A percentile compares a stretch with the other conserved stretches of the same genome.
Evolutionary conservation across 1,284 basidiomycete species (phyloP).

Genomic region (Ustilago trichophora): DNA sequence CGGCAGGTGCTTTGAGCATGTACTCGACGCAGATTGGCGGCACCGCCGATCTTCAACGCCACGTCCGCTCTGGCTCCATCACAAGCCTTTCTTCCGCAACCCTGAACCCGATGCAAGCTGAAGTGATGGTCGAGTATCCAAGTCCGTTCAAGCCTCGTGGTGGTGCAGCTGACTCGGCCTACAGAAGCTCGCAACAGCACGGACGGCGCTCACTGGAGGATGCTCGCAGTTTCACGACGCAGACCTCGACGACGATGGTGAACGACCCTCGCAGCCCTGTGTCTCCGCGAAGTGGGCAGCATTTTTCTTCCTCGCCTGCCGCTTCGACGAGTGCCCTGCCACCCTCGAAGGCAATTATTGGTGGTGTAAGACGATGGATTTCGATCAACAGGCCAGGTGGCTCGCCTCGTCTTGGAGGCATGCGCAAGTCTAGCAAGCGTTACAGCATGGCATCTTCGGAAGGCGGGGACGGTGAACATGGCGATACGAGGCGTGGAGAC

Average conservation of each 20-base stretch:
- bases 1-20: conserved; percentile 28
- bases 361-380: conserved; percentile 58
- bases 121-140: conserved; percentile 30
- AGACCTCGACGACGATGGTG: conserved; percentile 18
- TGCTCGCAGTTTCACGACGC: conserved; percentile 17
- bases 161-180: conserved; percentile 9
- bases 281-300: conserved; percentile 14
- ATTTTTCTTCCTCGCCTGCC: conserved; percentile 6
- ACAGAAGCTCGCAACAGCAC: conserved; percentile 11
- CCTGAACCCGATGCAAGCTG: conserved; percentile 20
- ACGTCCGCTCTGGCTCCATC: conserved; percentile 28
- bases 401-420: conserved; percentile 10
- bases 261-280: conserved; percentile 23
- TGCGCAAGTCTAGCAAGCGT: conserved; percentile 19
- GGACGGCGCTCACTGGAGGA: conserved; percentile 22
- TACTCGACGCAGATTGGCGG: conserved; percentile 38
- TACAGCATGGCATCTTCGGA: conserved; percentile 30
- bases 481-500: conserved; percentile 5
- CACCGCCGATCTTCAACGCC: conserved; percentile 14
- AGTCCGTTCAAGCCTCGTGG: conserved; percentile 45
- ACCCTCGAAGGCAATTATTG: conserved; percentile 51
- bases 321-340: conserved; percentile 8
- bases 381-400: conserved; percentile 46
- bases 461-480: conserved; percentile 12
- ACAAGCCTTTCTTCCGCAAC: conserved; percentile 24